Base-by-base conservation (phyloP, 2,329 filamentous ascomycete species). In the Zymoseptoria brevis region DNA sequence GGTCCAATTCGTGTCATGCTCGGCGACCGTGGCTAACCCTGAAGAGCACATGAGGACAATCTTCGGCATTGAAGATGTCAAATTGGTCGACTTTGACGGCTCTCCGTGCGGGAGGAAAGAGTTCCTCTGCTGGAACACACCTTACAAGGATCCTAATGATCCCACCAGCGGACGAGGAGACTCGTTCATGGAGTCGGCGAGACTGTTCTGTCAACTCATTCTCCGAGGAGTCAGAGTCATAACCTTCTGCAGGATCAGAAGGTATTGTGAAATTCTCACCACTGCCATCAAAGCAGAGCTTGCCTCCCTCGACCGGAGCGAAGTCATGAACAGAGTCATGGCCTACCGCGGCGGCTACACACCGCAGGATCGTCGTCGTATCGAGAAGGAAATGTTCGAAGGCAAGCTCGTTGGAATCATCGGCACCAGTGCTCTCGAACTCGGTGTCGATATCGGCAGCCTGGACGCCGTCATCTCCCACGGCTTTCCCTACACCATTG, bases 41-140 rank as follows among this genome's bases (percentile, higher is more conserved):
- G 81, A 88, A 66, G 82, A 90, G 67, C 94, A 99, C 72, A 97
- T 99, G 83, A 87, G 86, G 73, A 90, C 90, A 0, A 88, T 99
- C n/a, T 96, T 97, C 66, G 93, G 93, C 0, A 82, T 96, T 6
- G 83, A 91, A 0, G 80, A 92, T 63, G 89, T 96, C 13, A 84
- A 81, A 59, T 74, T 97, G 51, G 87, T 93, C 0, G 91, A 96
- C 69, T 92, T 89, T 68, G 94, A 99, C 70, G 94, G 94, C 1
- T 96, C 92, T 0, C 94, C 94, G 0, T 90, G 90, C 5, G 90
- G 93, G 0, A 82, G 90, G 21, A 97, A 97, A 71, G 93, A 97
- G 69, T 97, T 97, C 59, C 71, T 99, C 6, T 97, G 92, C 73
- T 99, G 94, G 94, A 97, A 99, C 68, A 96, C 93, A 0, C 94